Conservation (phyloP, 441 rosid species). For the Dalechampia spathulata region DNA sequence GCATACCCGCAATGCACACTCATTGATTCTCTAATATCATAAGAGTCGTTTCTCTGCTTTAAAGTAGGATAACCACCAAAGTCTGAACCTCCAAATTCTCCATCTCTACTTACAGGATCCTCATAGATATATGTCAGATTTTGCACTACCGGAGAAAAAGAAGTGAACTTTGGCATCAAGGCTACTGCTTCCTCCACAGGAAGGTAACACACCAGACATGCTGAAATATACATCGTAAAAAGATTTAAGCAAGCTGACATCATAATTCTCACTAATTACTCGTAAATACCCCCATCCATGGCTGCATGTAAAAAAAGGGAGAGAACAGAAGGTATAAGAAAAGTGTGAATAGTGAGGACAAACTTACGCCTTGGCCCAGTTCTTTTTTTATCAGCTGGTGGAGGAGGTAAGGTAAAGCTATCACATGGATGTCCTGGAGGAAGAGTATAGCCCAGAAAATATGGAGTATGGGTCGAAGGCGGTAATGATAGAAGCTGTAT, state of each 20-base stretch:
- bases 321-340: background rate
- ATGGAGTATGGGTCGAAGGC: slow-evolving; percentile 55
- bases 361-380: slow-evolving; percentile 86
- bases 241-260: slow-evolving; percentile 29
- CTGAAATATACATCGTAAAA: slow-evolving; percentile 35
- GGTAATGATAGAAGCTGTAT: slow-evolving; percentile 8
- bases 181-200: slow-evolving; percentile 75
- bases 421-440: slow-evolving; percentile 82
- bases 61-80: slow-evolving; percentile 87
- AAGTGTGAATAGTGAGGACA: background rate
- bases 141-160: slow-evolving; percentile 60
- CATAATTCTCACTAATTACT: background rate
- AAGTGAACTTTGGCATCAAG: slow-evolving; percentile 66
- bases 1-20: slow-evolving; percentile 78
- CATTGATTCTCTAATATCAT: slow-evolving; percentile 70
- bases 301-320: slow-evolving; percentile 1
- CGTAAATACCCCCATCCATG: no score
- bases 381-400: slow-evolving; percentile 83
- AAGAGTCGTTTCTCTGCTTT: slow-evolving; percentile 63
- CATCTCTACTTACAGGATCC: slow-evolving; percentile 41
- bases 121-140: slow-evolving; percentile 57
- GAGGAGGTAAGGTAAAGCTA: slow-evolving; percentile 78
- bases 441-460: slow-evolving; percentile 73
- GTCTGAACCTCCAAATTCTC: slow-evolving; percentile 78
- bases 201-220: slow-evolving; percentile 92